phyloP scores from a whole-genome alignment of 768 basidiomycete genomes.

The Leccinum pellstonianum region DNA sequence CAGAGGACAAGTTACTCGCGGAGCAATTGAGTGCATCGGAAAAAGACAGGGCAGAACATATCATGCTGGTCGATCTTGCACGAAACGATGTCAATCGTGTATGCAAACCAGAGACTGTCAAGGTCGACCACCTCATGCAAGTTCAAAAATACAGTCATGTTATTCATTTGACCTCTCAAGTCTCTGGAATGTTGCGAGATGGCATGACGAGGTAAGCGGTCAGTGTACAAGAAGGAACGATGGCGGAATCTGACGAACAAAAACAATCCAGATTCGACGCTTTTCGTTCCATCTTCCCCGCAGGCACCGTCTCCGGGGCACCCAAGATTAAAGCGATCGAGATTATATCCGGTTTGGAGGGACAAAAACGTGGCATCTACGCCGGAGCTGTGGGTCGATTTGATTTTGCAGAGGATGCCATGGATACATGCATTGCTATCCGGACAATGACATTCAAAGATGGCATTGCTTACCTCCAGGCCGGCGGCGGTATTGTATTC shows the following conservation, averaged over 20 bases:
- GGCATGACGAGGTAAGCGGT: conserved; percentile 72
- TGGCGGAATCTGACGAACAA: conserved; percentile 6
- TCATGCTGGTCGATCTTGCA: conserved; percentile 98
- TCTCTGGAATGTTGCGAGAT: conserved; percentile 80
- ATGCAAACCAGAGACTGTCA: conserved; percentile 91
- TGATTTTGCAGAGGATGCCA: conserved; percentile 90
- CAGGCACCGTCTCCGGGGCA: conserved; percentile 97
- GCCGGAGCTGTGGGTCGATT: conserved; percentile 98
- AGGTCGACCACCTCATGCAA: conserved; percentile 92
- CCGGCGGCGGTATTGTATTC: conserved; percentile 95
- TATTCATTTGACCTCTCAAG: conserved; percentile 94
- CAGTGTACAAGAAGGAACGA: not conserved
- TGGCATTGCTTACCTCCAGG: conserved; percentile 88
- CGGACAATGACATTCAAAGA: conserved; percentile 97
- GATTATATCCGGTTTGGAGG: conserved; percentile 81
- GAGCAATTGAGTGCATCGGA: conserved; percentile 75
- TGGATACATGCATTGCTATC: conserved; percentile 99
- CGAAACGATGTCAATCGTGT: conserved; percentile 98
- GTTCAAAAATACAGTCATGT: conserved; percentile 97
- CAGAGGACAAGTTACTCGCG: conserved; percentile 87
- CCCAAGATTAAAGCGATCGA: conserved; percentile 99
- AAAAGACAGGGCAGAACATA: conserved; percentile 97
- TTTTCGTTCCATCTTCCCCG: conserved; percentile 98
- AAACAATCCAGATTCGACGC: conserved; percentile 78
- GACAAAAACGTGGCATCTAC: conserved; percentile 90